Evolutionary conservation across 768 basidiomycete species (phyloP), one percentile per base, ranked within the genome.

Genomic region (Naganishia vaughanmartiniae): DNA sequence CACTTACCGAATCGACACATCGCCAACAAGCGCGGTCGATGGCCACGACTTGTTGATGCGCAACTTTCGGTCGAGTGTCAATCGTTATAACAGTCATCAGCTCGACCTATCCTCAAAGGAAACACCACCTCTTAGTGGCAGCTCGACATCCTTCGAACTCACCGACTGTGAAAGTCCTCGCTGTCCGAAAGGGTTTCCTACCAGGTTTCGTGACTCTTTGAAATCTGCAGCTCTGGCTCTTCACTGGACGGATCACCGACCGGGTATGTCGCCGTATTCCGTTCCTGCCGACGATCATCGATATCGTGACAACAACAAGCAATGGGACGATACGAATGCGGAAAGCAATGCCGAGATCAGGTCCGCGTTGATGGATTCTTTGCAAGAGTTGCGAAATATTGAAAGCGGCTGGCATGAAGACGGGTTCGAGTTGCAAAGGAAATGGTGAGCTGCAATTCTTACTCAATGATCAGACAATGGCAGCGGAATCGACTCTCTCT

Each of bases 291-390:
- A 21, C 60, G 60, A 63, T 30, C 60, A 45, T 45, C 60, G 39
- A 9, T 63, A 63, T 34, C 21, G 60, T 6, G 39, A 45, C 26
- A 42, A 63, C 33, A 30, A 28, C 60, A 26, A 51, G 48, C 48
- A 42, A n/a, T 63, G 60, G 60, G 60, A 42, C 15, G 60, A 31
- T 12, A 45, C 60, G 24, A 63, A 63, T 63, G 60, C 60, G 39
- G 34, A 63, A 28, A 63, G 60, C 60, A 63, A 63, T 21, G 39
- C 26, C n/a, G 60, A 63, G 28, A 63, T 63, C 21, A 42, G 39
- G 39, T n/a, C 21, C 11, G 39, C 60, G 3, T 28, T 63, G 60
- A 34, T 26, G 7, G 24, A 63, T 7, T 36, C 36, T 14, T 45
- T 63, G 36, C 34, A 63, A 42, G 60, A 63, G 21, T 36, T 63